Base-by-base conservation (phyloP, 345 rosid species). In the Viola odorata region DNA sequence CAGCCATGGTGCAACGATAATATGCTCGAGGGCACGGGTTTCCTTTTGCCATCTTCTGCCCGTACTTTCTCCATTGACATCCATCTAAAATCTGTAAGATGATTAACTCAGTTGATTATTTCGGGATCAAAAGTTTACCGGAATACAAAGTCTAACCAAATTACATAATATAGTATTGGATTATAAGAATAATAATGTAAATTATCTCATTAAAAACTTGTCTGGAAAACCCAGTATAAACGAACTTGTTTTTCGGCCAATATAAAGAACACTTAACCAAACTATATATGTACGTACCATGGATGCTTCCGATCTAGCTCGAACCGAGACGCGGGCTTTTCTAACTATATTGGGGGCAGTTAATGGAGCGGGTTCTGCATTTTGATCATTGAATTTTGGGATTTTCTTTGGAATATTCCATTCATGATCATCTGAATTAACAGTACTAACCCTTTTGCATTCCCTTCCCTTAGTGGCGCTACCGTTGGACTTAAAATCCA, bases 51-150 rank as follows among this genome's bases (percentile, higher is more conserved):
- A 47, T 51, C 51, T 72, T 72, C 51, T 72, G 76, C 8, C 76
- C 76, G 37, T 73, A 73, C 15, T 73, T 73, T 41, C 77, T 73
- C 77, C 77, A 73, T 63, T 73, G 73, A 38, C 77, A 73, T 49
- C 77, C 76, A 53, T 73, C 76, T 45, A 45, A 38, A 42, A 62
- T 73, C 76, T 73, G 45, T 39, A 59, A 39, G n/a, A 38, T 48
- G 47, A 8, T n/a, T 8, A 10, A 17, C 50, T 9, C 3, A 8
- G 6, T 15, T 16, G 50, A 16, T 42, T 32, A 42, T 8, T 37
- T 4, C n/a, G n/a, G n/a, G 7, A 51, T 0, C 14, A 6, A 42
- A 23, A 23, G 32, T 23, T 23, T 23, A 23, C 32, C 2, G 32
- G 2, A 23, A 23, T 23, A 23, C 32, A 23, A 23, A 23, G 2